Evolutionary conservation across 2,329 filamentous ascomycete genomes (phyloP), one percentile per base, ranked within the genome.

Genomic region (Cytospora piceicola): DNA sequence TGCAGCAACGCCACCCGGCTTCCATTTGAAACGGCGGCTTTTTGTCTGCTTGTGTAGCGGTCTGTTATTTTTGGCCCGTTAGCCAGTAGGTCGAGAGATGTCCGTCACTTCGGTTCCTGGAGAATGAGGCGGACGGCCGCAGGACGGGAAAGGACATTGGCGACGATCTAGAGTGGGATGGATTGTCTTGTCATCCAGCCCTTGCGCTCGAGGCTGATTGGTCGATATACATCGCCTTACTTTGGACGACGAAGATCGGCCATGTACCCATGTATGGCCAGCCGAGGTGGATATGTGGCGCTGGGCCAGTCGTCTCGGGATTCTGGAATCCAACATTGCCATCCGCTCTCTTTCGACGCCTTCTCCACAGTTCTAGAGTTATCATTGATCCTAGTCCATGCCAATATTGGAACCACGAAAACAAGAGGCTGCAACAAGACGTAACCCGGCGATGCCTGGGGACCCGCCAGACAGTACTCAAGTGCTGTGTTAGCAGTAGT

Each of bases 41-140:
- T 53, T 29, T 29, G 27, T 29, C 27, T 29, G 27, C 27, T 29
- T 49, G 64, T 64, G 65, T 64, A 61, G 65, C 65, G 53, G 57
- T 64, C 57, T 64, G 51, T 58, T 62, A 9, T 52, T 67, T 39
- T 63, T 17, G 57, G 52, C 32, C 59, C 58, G 61, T 53, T 53
- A 67, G 65, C 65, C 36, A 24, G 56, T 29, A 65, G 66, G 66
- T 67, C 36, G 66, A 67, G 66, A 65, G 66, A 52, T 42, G 58
- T 59, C 66, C 66, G 66, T 46, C 54, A 51, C 60, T 56, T 46
- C 30, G 57, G 61, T 58, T 54, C 59, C 15, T 49, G 15, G 42
- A 67, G 53, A 67, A 64, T 65, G 63, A 67, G 66, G 66, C 66
- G 66, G 66, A 49, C 63, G 51, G 30, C 27, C 59, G 63, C 58